A percentile compares a stretch with the other conserved stretches of the same genome.
Evolutionary conservation across 352 stramenopile genomes (phyloP).

Genomic region (Pelagophyceae sp.): DNA sequence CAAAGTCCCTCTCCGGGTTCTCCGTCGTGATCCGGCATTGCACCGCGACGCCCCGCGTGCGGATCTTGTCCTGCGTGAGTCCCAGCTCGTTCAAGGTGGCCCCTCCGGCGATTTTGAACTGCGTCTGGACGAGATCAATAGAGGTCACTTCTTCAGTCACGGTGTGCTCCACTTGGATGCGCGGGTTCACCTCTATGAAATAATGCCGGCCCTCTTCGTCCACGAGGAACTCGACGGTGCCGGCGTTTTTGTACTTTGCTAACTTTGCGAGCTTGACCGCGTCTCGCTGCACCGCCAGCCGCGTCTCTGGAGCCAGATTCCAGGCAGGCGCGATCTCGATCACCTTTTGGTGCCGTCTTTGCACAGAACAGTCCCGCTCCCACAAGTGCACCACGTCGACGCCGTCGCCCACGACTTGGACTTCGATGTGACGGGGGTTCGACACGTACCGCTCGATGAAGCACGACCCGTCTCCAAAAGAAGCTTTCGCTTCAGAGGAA

Average conservation of each 20-base stretch:
- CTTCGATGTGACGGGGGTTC: constrained; percentile 91
- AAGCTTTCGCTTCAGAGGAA: constrained; percentile 43
- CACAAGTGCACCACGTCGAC: constrained; percentile 88
- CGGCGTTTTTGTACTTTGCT: constrained; percentile 87
- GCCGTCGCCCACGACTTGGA: constrained; percentile 92
- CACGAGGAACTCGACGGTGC: constrained; percentile 96
- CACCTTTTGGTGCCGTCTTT: constrained; percentile 89
- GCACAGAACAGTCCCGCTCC: constrained; percentile 94
- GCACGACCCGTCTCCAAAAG: constrained; percentile 88
- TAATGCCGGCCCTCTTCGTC: constrained; percentile 70
- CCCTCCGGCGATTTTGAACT: constrained; percentile 85
- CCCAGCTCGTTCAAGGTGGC: constrained; percentile 81
- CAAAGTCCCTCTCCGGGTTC: constrained; percentile 80
- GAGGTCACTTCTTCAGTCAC: constrained; percentile 53
- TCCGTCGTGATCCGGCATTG: constrained; percentile 93
- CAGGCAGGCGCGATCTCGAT: constrained; percentile 83
- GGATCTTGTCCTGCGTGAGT: constrained; percentile 83
- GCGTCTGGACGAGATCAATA: constrained; percentile 89
- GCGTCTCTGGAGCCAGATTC: constrained; percentile 61
- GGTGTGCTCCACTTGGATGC: constrained; percentile 57
- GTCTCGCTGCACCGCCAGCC: constrained; percentile 80
- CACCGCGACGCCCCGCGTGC: constrained; percentile 81
- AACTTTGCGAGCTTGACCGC: constrained; percentile 71
- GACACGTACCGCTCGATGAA: constrained; percentile 94
- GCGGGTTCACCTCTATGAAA: constrained; percentile 97